Conservation (phyloP, 1,139 yeast genomes). For the Magnusiomyces fungicola region DNA sequence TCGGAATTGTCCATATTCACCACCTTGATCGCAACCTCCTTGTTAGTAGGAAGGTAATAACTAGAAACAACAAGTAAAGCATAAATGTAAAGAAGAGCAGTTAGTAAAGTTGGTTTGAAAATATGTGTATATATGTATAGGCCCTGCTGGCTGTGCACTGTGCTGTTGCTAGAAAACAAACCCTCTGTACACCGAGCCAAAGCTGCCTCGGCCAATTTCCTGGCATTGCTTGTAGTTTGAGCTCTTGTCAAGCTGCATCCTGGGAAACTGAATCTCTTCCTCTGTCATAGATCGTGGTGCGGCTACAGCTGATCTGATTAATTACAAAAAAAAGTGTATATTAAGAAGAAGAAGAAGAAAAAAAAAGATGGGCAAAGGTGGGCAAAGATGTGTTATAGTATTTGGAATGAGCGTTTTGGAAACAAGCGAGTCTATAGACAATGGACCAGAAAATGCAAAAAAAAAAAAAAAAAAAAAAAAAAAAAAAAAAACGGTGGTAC, state of each 20-base stretch:
- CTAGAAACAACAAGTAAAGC: background rate
- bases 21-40: constrained; percentile 67
- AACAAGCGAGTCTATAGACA: too few relatives aligned
- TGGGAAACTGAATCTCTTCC: background rate
- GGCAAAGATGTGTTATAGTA: too few relatives aligned
- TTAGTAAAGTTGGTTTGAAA: background rate
- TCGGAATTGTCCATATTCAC: constrained; percentile 60
- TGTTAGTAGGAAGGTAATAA: constrained; percentile 25
- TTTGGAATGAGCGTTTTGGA: too few relatives aligned
- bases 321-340: too few relatives aligned
- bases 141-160: background rate
- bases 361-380: too few relatives aligned
- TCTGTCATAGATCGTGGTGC: too few relatives aligned
- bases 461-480: too few relatives aligned
- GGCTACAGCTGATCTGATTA: too few relatives aligned
- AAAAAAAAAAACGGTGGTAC: too few relatives aligned
- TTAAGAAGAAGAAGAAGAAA: too few relatives aligned
- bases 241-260: background rate
- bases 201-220: constrained; percentile 91
- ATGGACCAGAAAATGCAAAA: too few relatives aligned
- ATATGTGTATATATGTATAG: background rate
- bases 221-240: constrained; percentile 35
- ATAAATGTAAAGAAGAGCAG: background rate
- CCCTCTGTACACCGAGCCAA: constrained; percentile 74
- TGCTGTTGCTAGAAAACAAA: background rate